Conservation (phyloP, 164 flowering plant genomes). For the Liriodendron chinense region DNA sequence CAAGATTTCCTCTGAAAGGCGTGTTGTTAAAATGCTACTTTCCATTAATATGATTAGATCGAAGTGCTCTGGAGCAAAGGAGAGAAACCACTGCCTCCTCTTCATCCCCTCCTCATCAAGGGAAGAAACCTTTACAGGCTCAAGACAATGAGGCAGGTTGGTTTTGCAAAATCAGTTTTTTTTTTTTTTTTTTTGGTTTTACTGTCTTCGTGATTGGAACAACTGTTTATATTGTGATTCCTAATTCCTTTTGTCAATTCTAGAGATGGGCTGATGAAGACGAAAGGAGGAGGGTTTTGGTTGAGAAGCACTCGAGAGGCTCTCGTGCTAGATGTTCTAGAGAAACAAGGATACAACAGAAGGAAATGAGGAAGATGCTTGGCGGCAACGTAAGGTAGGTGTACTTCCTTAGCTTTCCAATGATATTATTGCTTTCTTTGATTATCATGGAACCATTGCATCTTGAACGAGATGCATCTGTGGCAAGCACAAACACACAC, state of each 20-base stretch:
- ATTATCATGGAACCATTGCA: no score
- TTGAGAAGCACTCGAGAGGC: constrained; percentile 79
- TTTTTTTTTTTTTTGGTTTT: background rate
- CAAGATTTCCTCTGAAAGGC: background rate
- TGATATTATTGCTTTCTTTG: no score
- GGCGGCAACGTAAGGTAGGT: constrained; percentile 32
- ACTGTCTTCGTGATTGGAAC: background rate
- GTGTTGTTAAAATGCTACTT: background rate
- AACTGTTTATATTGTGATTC: background rate
- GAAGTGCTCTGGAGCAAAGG: constrained; percentile 94
- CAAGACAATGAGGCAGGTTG: constrained; percentile 75
- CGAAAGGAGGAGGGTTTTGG: constrained; percentile 48
- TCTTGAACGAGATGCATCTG: no score
- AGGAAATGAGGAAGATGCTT: constrained; percentile 40
- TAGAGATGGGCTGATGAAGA: constrained; percentile 83
- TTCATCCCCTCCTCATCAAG: constrained; percentile 75
- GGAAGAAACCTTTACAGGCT: constrained; percentile 83
- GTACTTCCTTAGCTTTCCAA: background rate
- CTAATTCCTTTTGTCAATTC: constrained; percentile 11
- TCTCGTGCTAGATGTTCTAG: constrained; percentile 54
- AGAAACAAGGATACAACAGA: constrained; percentile 52
- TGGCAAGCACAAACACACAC: no score
- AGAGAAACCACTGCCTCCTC: constrained; percentile 62
- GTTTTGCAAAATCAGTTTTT: background rate
- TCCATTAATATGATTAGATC: constrained; percentile 32